Conservation (phyloP, 257 asterid species). For the Ilex aquifolium region DNA sequence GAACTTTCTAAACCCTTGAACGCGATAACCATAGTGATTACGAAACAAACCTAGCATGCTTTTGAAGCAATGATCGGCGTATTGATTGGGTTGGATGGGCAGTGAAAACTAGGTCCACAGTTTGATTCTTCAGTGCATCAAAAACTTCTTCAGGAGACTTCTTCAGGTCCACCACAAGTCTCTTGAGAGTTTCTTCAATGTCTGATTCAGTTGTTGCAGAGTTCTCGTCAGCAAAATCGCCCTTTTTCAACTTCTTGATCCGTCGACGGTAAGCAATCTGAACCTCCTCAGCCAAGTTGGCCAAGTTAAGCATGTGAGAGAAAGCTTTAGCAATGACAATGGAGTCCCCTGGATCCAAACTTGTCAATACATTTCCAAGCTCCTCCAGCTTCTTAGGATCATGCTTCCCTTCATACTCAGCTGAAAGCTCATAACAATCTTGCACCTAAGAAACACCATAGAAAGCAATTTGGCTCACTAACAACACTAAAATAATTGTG, state of each 20-base stretch:
- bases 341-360: conserved; percentile 53
- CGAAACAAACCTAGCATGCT: conserved; percentile 37
- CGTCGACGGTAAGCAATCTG: conserved; percentile 37
- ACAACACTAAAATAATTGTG: too few relatives aligned
- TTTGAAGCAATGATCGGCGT: conserved; percentile 48
- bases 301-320: conserved; percentile 51
- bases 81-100: conserved; percentile 51
- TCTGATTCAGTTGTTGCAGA: conserved; percentile 42
- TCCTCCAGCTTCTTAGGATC: conserved; percentile 37
- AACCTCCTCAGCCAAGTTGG: conserved; percentile 50
- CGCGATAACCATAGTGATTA: not conserved
- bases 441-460: conserved; percentile 28
- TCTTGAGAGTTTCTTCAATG: conserved; percentile 45
- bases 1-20: not conserved
- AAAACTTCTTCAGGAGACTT: conserved; percentile 46
- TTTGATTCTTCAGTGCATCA: conserved; percentile 48
- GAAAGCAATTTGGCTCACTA: not conserved
- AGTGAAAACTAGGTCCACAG: conserved; percentile 46
- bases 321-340: conserved; percentile 44
- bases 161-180: conserved; percentile 35
- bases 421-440: conserved; percentile 48
- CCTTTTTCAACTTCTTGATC: conserved; percentile 38
- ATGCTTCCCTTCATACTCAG: conserved; percentile 31
- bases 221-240: conserved; percentile 31
- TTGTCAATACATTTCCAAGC: conserved; percentile 37